Conservation (phyloP, 2,329 filamentous ascomycete genomes). For the Fusarium oxysporum region DNA sequence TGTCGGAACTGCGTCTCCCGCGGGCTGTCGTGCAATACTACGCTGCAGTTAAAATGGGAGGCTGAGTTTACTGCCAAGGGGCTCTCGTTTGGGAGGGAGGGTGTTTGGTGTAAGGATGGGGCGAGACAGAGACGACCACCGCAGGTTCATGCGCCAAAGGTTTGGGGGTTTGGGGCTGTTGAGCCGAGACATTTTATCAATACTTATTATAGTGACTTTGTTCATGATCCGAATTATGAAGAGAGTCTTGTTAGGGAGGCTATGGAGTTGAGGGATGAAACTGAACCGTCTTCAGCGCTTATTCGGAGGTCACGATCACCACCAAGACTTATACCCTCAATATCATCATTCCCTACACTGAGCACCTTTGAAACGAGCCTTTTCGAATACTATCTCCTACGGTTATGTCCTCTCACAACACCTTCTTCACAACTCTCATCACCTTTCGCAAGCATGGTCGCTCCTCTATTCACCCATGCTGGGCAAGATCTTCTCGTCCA, state of each 20-base stretch:
- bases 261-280: slow-evolving; percentile 18
- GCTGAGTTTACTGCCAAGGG: slow-evolving; percentile 43
- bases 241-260: slow-evolving; percentile 25
- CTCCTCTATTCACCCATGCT: slow-evolving; percentile 35
- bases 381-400: slow-evolving; percentile 39
- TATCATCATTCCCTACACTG: slow-evolving; percentile 27
- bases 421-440: slow-evolving; percentile 31
- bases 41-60: slow-evolving; percentile 46
- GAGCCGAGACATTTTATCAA: slow-evolving; percentile 35
- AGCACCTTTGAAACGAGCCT: slow-evolving; percentile 19
- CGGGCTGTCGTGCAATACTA: slow-evolving; percentile 21
- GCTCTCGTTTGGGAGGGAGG: slow-evolving; percentile 46
- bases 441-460: slow-evolving; percentile 35
- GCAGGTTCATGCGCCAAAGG: neutral
- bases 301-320: neutral
- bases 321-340: slow-evolving; percentile 1
- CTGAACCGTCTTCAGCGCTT: neutral
- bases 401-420: slow-evolving; percentile 39
- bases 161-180: neutral
- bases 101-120: slow-evolving; percentile 44
- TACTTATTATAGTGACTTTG: slow-evolving; percentile 36
- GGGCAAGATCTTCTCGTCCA: slow-evolving; percentile 34
- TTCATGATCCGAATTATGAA: slow-evolving; percentile 22
- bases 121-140: neutral
- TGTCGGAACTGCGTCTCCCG: slow-evolving; percentile 37